Evolutionary conservation across 306 rosid species (phyloP), one percentile per base, ranked within the genome.

Genomic region (Rosa lucieae): DNA sequence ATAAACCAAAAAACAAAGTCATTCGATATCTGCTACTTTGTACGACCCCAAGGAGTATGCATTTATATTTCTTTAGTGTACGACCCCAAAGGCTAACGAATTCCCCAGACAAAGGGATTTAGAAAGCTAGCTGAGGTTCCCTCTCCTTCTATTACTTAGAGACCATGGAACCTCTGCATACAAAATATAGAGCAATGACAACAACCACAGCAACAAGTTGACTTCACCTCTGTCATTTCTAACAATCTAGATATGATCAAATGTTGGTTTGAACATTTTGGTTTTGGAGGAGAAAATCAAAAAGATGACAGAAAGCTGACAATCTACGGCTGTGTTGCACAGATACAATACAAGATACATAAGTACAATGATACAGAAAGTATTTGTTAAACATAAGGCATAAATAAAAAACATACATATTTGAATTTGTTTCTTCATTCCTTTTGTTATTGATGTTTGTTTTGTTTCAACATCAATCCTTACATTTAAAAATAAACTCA

Each of bases 121-220:
- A 4, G 37, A 68, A 42, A 42, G 35, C 73, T 68, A 42, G 51
- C 52, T 68, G 51, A 10, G 47, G 48, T 40, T 40, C 35, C 40
- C 56, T 44, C 37, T 44, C 51, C 53, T 69, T 69, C 20, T 23
- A 44, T 12, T 21, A 70, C 52, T 21, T 46, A 21, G n/a, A 21
- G 39, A 70, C 35, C 53, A 21, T 43, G 73, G 49, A 69, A 69
- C 55, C 73, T 69, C 73, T 12, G 10, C 55, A 59, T 23, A 23
- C 15, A 59, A 26, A 61, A 12, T 11, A 26, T 26, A 61, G 17
- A 61, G 39, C 37, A 61, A 61, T 11, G 37, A 61, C 67, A 61
- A 10, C 15, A 26, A 26, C 17, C 39, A 65, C 43, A 6, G 70
- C 10, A 65, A 65, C 44, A 18, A 39, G 72, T 39, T 71, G 18